Base-by-base conservation (phyloP, 148 eudicot genomes). In the Camellia japonica region DNA sequence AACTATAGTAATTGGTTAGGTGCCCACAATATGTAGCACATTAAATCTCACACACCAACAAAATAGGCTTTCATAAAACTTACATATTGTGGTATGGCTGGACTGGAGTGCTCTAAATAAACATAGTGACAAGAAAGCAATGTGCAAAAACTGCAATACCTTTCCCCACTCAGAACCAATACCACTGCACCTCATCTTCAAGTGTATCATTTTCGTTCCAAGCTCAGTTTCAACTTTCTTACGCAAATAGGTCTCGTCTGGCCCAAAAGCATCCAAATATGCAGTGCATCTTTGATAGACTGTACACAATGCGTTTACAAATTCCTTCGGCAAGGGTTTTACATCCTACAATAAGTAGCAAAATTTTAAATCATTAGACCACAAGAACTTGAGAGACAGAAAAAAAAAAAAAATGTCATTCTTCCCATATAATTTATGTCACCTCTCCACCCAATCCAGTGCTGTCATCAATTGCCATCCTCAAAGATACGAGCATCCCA, bases 401-500 rank as follows among this genome's bases (percentile, higher is more conserved):
- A 52, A 71, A 52, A 30, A 30, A 23, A 30, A 76, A 67, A 52
- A 15, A 9, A 55, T 16, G 15, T 3, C 47, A 12, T 15, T 15
- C 69, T 16, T 69, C 60, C 80, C 41, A 71, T 47, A 60, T 0
- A 69, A 67, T 55, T 58, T 30, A 79, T 10, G 42, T 67, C 78
- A 95, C 98, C 98, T 95, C 98, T 64, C 98, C 98, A 82, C 96
- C 89, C 85, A 93, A 46, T 70, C 98, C 98, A 84, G 88, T 82
- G 68, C 83, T 83, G 82, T 95, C 97, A 86, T 95, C 97, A 54
- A 95, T 80, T 76, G 84, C 96, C 97, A 93, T 93, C 83, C 87
- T 93, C 80, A 95, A 82, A 62, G 94, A 82, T 70, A 90, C 90
- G 78, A 95, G 91, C 46, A 77, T 87, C 66, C 91, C 99, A 55